These are phyloP conservation scores for Sporothrix schenckii DNA, from an alignment of 2,329 filamentous ascomycete genomes.

Conservation along the genomic window DNA sequence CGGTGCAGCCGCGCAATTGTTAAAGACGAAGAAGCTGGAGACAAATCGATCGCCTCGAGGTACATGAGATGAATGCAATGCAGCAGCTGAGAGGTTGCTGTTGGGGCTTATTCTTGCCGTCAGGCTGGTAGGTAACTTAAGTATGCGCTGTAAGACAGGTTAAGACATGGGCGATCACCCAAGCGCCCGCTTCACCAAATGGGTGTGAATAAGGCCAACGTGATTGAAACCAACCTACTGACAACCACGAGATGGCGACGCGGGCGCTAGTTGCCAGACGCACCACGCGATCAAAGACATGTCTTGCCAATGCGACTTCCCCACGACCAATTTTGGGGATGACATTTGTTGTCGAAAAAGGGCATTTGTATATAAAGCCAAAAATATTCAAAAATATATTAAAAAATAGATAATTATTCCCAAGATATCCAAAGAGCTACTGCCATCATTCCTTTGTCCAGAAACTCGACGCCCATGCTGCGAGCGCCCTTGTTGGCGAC, in stretches of 20 bases:
- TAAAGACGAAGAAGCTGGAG: background rate
- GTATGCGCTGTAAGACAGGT: background rate
- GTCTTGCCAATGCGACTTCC: background rate
- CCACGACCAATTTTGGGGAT: background rate
- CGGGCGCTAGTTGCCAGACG: background rate
- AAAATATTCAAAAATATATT: background rate
- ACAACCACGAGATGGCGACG: background rate
- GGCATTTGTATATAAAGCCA: background rate
- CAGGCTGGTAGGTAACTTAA: background rate
- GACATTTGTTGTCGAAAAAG: background rate
- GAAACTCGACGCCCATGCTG: constrained; percentile 21
- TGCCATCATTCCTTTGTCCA: background rate
- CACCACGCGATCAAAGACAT: background rate
- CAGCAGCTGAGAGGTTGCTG: background rate
- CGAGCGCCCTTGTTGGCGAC: constrained; percentile 3
- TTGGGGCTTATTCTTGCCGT: background rate
- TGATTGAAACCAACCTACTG: background rate
- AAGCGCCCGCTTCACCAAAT: background rate
- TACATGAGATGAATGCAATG: background rate
- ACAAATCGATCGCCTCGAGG: background rate
- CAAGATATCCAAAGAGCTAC: background rate
- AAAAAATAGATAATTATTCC: background rate
- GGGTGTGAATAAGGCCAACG: background rate
- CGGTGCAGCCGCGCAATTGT: too few relatives aligned
- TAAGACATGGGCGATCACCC: background rate